Percentiles rank a stretch among this genome's conserved stretches.
Evolutionary conservation across 441 rosid species (phyloP).

Genomic region (Syzygium malaccense): DNA sequence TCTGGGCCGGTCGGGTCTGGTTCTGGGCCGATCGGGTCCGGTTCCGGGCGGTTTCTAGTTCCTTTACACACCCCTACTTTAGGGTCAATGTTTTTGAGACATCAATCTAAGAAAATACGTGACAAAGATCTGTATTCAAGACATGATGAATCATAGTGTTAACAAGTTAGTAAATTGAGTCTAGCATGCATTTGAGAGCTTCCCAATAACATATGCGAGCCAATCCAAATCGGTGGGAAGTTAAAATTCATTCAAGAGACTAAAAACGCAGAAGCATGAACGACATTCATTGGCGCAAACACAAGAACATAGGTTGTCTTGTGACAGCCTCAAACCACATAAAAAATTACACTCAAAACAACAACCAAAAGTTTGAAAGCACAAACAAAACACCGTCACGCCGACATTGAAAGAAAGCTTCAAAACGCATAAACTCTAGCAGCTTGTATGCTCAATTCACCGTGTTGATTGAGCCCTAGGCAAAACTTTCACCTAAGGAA

Average conservation of each 20-base stretch:
- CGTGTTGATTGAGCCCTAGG: background rate
- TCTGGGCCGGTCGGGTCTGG: no score
- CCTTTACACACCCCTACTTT: no score
- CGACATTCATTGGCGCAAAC: background rate
- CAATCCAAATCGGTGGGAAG: background rate
- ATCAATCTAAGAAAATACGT: no score
- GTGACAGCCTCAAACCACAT: background rate
- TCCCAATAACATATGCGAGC: background rate
- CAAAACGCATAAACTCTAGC: background rate
- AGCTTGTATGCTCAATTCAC: background rate
- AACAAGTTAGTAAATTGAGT: no score
- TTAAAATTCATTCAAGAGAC: background rate
- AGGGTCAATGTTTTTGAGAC: no score
- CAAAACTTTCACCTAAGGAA: background rate
- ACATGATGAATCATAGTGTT: no score
- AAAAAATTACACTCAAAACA: background rate
- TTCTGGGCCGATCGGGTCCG: no score
- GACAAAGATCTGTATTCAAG: no score
- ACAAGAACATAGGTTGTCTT: background rate
- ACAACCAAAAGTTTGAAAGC: background rate
- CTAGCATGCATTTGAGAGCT: background rate
- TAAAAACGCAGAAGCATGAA: background rate
- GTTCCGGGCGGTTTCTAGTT: no score
- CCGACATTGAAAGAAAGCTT: background rate
- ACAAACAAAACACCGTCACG: background rate